Percentiles rank a stretch among this genome's conserved stretches.
Conservation (phyloP, 73 alveolate species). For the Stentor roeselii region DNA sequence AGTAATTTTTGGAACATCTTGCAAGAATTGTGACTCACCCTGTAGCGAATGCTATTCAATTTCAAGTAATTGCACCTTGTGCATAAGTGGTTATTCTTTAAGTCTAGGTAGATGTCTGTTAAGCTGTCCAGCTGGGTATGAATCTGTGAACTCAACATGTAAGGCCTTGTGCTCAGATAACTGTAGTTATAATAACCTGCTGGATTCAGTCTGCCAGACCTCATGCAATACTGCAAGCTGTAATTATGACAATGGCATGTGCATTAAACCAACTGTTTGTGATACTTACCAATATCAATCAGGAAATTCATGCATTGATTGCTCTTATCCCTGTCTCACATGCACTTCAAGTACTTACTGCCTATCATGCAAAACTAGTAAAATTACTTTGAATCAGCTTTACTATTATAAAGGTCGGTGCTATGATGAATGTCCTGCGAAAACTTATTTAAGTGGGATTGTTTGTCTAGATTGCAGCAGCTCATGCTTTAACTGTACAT, state of each 20-base stretch:
- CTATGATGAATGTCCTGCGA: constrained; percentile 12
- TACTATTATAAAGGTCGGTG: not conserved
- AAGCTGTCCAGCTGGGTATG: constrained; percentile 26
- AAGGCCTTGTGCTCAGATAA: not conserved
- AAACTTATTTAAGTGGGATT: not conserved
- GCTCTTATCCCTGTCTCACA: not conserved
- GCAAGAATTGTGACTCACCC: not conserved
- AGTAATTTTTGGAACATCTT: not conserved
- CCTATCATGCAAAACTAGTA: constrained; percentile 9
- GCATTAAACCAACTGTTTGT: not conserved
- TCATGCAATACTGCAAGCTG: not conserved
- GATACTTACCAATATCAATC: not conserved
- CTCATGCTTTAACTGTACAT: not conserved
- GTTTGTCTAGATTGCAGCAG: not conserved
- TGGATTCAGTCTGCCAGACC: not conserved
- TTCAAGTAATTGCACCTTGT: constrained; percentile 2
- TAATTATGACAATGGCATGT: not conserved
- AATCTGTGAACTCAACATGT: not conserved
- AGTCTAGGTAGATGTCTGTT: not conserved
- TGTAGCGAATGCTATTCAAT: not conserved
- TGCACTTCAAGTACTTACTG: not conserved
- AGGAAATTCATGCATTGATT: not conserved
- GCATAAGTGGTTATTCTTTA: not conserved
- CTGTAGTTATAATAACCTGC: not conserved
- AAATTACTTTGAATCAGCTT: not conserved